Conservation (phyloP, 2,329 filamentous ascomycete genomes). For the Cercospora sojina region DNA sequence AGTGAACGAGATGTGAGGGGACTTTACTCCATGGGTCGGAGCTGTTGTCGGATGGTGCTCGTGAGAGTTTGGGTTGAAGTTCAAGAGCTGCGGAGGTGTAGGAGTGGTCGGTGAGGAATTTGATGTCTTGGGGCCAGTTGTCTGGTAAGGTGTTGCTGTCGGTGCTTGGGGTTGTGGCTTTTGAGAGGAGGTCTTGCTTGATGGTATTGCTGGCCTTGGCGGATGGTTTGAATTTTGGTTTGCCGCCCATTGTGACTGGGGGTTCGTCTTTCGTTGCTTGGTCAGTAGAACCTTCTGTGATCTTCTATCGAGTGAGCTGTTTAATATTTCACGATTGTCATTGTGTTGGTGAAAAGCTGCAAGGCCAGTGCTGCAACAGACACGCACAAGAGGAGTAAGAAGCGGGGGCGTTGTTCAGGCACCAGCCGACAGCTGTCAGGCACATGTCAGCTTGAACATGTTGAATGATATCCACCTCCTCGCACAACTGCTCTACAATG, state of each 20-base stretch:
- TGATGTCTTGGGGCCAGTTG: slow-evolving; percentile 36
- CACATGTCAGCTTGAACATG: neutral
- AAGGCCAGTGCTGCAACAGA: neutral
- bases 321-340: neutral
- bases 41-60: slow-evolving; percentile 28
- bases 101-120: slow-evolving; percentile 36
- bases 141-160: slow-evolving; percentile 17
- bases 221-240: neutral
- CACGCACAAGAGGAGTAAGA: neutral
- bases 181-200: neutral
- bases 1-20: slow-evolving; percentile 21
- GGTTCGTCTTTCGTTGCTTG: neutral
- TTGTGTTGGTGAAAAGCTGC: neutral
- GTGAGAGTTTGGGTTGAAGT: slow-evolving; percentile 31
- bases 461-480: neutral
- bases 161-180: neutral
- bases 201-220: neutral
- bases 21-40: slow-evolving; percentile 29
- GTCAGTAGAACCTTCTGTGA: neutral
- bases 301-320: neutral
- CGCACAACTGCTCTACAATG: neutral
- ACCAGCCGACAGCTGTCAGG: neutral
- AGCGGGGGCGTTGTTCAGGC: neutral
- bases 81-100: slow-evolving; percentile 34
- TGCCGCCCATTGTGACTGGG: neutral